Conservation (phyloP, 495 filamentous ascomycete species). For the Friedmanniomyces endolithicus region DNA sequence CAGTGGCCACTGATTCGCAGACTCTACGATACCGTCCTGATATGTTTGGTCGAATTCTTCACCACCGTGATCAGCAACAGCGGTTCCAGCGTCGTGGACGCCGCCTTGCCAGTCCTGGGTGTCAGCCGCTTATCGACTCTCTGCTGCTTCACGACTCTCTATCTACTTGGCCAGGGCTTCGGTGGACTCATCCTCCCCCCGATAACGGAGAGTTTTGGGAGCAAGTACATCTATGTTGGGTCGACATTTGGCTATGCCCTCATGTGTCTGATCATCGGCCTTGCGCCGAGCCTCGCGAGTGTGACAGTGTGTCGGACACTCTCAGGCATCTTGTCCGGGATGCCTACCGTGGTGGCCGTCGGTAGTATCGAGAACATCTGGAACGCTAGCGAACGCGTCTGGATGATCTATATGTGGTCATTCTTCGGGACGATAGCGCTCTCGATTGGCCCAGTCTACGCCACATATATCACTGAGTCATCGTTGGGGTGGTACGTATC, state of each 20-base stretch:
- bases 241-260: conserved; percentile 12
- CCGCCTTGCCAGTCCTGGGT: too few species aligned
- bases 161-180: conserved; percentile 36
- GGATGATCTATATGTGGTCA: conserved; percentile 39
- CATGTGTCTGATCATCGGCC: neutral
- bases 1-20: too few species aligned
- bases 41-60: too few species aligned
- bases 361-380: conserved; percentile 43
- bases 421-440: conserved; percentile 27
- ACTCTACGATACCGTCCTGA: too few species aligned
- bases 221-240: conserved; percentile 38
- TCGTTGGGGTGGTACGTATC: neutral
- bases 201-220: conserved; percentile 40
- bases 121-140: too few species aligned
- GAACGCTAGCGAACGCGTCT: conserved; percentile 35
- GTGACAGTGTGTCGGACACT: neutral
- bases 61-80: too few species aligned
- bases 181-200: conserved; percentile 40
- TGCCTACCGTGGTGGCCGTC: conserved; percentile 21
- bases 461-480: neutral
- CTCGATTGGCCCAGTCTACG: neutral
- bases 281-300: neutral
- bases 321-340: neutral
- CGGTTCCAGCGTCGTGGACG: too few species aligned
- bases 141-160: neutral